phyloP scores from a whole-genome alignment of 2,329 filamentous ascomycete species.

The Colletotrichum siamense region DNA sequence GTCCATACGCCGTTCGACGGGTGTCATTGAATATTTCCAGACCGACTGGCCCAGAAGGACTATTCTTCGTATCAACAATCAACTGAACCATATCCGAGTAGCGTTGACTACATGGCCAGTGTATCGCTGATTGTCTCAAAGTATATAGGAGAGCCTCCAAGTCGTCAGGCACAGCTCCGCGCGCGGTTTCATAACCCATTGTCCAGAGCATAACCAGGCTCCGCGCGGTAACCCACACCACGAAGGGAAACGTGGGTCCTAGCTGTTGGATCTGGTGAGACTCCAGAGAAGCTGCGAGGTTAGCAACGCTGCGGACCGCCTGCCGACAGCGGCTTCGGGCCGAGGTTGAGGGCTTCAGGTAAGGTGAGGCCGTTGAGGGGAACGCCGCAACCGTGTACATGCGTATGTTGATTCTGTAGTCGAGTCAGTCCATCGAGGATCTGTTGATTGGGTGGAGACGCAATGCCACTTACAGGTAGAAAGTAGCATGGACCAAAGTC shows the following conservation, averaged over 20 bases:
- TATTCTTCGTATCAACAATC: neutral
- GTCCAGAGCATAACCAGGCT: neutral
- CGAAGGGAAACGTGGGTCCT: neutral
- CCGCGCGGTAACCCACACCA: neutral
- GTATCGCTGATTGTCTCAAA: neutral
- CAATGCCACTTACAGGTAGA: neutral
- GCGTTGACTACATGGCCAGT: neutral
- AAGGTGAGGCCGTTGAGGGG: neutral
- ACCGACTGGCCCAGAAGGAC: neutral
- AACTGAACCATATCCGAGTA: neutral
- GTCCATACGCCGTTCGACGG: neutral
- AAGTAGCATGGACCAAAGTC: neutral
- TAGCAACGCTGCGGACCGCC: neutral
- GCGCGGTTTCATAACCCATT: neutral
- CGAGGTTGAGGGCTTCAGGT: neutral
- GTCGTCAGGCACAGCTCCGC: neutral
- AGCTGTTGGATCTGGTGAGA: neutral
- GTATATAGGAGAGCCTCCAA: neutral
- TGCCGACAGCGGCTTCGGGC: neutral
- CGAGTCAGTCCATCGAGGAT: neutral
- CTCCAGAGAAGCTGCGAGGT: neutral
- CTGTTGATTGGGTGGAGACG: too few species aligned
- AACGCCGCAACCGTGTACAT: neutral
- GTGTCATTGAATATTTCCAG: neutral
- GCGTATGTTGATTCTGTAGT: neutral